Conservation (phyloP, 768 basidiomycete genomes). For the Hebeloma cylindrosporum region DNA sequence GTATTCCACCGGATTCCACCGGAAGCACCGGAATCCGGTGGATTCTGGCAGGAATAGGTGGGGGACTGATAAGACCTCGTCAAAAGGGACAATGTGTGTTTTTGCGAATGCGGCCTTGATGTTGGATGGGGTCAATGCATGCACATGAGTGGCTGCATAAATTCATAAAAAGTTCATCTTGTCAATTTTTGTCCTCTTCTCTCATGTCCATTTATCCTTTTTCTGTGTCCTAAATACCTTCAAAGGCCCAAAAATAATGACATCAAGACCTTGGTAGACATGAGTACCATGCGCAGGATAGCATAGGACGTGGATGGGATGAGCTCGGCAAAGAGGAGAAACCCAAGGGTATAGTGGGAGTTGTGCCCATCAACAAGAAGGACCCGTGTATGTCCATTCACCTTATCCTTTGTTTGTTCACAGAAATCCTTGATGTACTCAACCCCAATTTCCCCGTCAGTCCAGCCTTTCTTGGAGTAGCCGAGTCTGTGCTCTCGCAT, state of each 20-base stretch:
- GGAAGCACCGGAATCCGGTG: too few species aligned
- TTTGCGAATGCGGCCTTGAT: slow-evolving; percentile 32
- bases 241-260: slow-evolving; percentile 29
- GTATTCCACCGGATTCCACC: too few species aligned
- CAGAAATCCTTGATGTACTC: slow-evolving; percentile 39
- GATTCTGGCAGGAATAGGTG: too few species aligned
- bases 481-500: slow-evolving; percentile 18
- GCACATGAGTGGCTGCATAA: slow-evolving; percentile 31
- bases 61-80: too few species aligned
- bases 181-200: slow-evolving; percentile 20
- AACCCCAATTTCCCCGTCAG: slow-evolving; percentile 35
- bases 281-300: slow-evolving; percentile 48
- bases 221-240: slow-evolving; percentile 29
- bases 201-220: slow-evolving; percentile 12
- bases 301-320: slow-evolving; percentile 42
- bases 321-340: slow-evolving; percentile 36
- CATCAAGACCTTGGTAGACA: slow-evolving; percentile 43
- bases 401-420: slow-evolving; percentile 23
- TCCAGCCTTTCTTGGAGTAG: slow-evolving; percentile 33
- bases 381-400: slow-evolving; percentile 23
- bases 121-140: slow-evolving; percentile 28
- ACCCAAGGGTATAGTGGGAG: slow-evolving; percentile 38
- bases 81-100: slow-evolving; percentile 27
- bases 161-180: slow-evolving; percentile 39
- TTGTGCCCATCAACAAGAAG: slow-evolving; percentile 40